Base-by-base conservation (phyloP, 768 basidiomycete genomes). In the Strobilomyces dryophilus region DNA sequence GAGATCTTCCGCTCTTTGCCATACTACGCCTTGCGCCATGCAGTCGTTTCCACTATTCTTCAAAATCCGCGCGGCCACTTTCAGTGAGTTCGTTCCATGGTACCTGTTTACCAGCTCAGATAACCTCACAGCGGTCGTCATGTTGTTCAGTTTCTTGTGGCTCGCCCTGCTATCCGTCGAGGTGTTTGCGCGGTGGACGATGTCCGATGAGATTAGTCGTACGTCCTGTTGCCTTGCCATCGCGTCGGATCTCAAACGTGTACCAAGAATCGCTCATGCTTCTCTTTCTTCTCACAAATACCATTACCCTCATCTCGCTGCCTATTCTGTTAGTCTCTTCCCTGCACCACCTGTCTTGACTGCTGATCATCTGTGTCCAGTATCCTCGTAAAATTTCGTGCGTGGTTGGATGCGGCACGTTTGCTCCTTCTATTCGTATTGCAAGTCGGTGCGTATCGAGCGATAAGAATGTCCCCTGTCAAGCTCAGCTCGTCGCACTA, bases 341-440 rank as follows among this genome's bases (percentile, higher is more conserved):
- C 48, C 63, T 46, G 44, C 44, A 11, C 8, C 24, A 14, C 10
- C 15, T n/a, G 8, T 40, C 39, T 11, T 8, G 3, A 12, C 47
- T 17, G 10, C 36, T 62, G 35, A 59, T 47, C 29, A 24, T 12
- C 9, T 42, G 24, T 24, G 5, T 35, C 20, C 40, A 82, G 81
- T 54, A 66, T 82, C 24, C 59, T 81, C 34, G 61, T 77, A 2
- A 53, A 66, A 37, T 84, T 82, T 45, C 73, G 80, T 36, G 59
- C 68, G 14, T 83, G 80, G 80, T 61, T 83, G 5, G 83, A 85
- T 59, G 73, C 71, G 1, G 77, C 79, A 11, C 74, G 81, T 29
- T 60, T 83, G 26, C 45, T 75, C 26, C 71, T 80, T 43, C 64
- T 84, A 18, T 52, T 80, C 9, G 37, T 74, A 12, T 61, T 64